A percentile compares a stretch with the other conserved stretches of the same genome.
These are phyloP conservation scores for Hordeum pubiflorum DNA, from an alignment of 202 grass and related monocot genomes.

Conservation along the genomic window DNA sequence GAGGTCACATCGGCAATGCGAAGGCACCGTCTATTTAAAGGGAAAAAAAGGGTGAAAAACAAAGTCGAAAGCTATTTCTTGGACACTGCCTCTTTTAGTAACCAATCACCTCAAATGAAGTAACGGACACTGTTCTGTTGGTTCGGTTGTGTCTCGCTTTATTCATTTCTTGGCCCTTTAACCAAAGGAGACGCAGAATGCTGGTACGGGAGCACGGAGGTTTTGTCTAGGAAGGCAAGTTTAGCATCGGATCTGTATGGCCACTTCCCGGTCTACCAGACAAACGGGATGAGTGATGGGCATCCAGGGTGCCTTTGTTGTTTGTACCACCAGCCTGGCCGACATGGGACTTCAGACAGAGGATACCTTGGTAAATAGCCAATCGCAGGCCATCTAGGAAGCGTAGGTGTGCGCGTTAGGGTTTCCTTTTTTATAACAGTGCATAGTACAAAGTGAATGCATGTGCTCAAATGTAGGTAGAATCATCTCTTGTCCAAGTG, in stretches of 20 bases:
- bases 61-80: neutral
- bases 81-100: neutral
- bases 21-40: constrained; percentile 7
- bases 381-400: neutral
- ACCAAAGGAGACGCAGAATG: constrained; percentile 29
- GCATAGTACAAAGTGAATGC: too few species aligned
- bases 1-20: neutral
- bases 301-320: neutral
- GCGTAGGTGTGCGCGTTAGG: neutral
- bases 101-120: neutral
- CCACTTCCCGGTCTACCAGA: neutral
- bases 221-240: constrained; percentile 17
- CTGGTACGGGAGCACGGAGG: neutral
- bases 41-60: neutral
- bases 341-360: neutral
- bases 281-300: constrained; percentile 4
- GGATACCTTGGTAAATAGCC: neutral
- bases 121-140: neutral
- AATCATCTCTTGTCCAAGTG: too few species aligned
- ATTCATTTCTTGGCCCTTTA: constrained; percentile 35
- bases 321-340: neutral
- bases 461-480: too few species aligned
- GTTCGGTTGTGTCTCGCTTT: neutral
- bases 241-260: constrained; percentile 9
- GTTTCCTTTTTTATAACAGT: too few species aligned